Evolutionary conservation across 352 stramenopile genomes (phyloP), one percentile per base, ranked within the genome.

Genomic region (Pythium coloratum): DNA sequence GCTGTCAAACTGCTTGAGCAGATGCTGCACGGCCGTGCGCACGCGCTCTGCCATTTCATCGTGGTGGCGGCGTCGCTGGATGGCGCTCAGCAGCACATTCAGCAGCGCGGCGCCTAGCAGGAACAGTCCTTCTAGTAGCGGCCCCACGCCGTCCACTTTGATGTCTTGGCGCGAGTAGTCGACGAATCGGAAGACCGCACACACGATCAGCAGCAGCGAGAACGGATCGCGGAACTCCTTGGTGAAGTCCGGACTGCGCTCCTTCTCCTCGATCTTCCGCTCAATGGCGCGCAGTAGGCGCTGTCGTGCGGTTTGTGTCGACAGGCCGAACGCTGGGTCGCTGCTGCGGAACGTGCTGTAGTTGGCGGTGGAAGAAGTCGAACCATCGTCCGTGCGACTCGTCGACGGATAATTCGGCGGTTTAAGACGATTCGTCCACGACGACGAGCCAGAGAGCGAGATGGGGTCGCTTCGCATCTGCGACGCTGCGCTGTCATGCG

Each of bases 11-110:
- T 51, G 59, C 46, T 16, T 34, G 46, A 83, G 55, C 75, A 95
- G 84, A 24, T 87, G 71, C 59, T 86, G 66, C 53, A 93, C 77
- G 2, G 88, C 84, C 9, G 87, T 77, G 24, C 84, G 84, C 26
- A 93, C 79, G 32, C 88, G 75, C 64, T 93, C 86, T 3, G 81
- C 82, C 76, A 93, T 92, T 56, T 95, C 85, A 18, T 85, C 80
- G 55, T 91, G 82, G 40, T 91, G 77, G 32, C 87, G 81, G n/a
- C 78, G 75, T 33, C 85, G 84, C 69, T 94, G 84, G 56, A 67
- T 74, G 62, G 65, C 63, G 53, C 91, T 95, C 7, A 95, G 70
- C 26, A 86, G 18, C 53, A 84, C 76, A 55, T 93, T 94, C 14
- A 86, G 63, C 50, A 69, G 61, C 8, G 85, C 87, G 0, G 85